Evolutionary conservation across 2,329 filamentous ascomycete species (phyloP), one percentile per base, ranked within the genome.

Genomic region (Microthyrium microscopicum): DNA sequence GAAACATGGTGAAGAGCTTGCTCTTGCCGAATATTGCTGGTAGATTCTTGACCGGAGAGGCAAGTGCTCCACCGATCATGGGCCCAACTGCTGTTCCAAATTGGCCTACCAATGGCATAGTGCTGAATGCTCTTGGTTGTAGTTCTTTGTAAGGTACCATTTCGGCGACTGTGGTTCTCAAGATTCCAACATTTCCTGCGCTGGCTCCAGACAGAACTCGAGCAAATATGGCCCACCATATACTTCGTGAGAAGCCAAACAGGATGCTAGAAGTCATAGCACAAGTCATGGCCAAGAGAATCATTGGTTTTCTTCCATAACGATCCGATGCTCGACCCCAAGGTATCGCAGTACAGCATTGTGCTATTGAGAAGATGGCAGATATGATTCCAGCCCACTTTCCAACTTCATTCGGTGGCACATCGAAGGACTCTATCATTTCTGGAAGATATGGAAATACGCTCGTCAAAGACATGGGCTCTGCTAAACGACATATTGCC

Each of bases 101-200:
- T 7, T 77, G 83, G 78, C 83, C 94, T 2, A 78, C 79, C 11
- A 95, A 58, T 4, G 87, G 87, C 84, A 95, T 94, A 29, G 95
- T 64, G 41, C 77, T 84, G 53, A 95, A 95, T 0, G 89, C 89
- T 34, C 73, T 65, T 0, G 87, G 85, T 48, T 94, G 87, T 5
- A 93, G 62, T 47, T 84, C 77, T 28, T 36, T 37, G 13, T 31
- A 22, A 13, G 29, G 22, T 15, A 22, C 36, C 66, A 94, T 74
- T 53, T 95, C 87, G 0, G 87, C 87, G 2, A 94, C 84, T 59
- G 87, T 83, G n/a, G 83, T 92, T 42, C 85, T 63, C 41, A 94
- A 76, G 40, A 94, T 94, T 2, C 89, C 60, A 9, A 64, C 60
- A 49, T 94, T 95, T 34, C 87, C 89, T 48, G 92, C 94, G 29